Evolutionary conservation across 2,329 filamentous ascomycete genomes (phyloP).

Genomic region (Xylaria sp.): DNA sequence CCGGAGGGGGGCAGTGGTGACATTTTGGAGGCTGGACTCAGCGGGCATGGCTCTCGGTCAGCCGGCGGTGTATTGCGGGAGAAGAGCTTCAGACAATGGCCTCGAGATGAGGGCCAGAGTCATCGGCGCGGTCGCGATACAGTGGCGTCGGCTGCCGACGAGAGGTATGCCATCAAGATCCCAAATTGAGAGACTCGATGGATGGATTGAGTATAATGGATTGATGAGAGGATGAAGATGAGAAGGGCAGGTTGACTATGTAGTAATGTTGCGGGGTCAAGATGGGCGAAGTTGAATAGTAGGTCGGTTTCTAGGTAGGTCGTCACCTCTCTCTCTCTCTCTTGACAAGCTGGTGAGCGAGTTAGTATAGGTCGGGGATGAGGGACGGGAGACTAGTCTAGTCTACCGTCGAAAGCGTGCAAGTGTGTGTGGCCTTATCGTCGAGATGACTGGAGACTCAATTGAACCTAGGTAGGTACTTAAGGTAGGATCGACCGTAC

Average conservation of each 20-base stretch:
- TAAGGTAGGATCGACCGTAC: conserved; percentile 11
- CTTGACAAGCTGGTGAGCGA: neutral
- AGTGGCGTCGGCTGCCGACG: conserved; percentile 56
- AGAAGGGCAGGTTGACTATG: conserved; percentile 17
- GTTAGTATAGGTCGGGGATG: conserved; percentile 11
- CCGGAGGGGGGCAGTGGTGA: conserved; percentile 56
- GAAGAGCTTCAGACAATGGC: conserved; percentile 59
- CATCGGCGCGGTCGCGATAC: conserved; percentile 70
- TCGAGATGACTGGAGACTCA: conserved; percentile 6
- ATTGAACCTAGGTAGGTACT: no score
- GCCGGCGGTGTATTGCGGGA: conserved; percentile 52
- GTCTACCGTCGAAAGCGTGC: conserved; percentile 2
- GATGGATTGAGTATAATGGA: conserved; percentile 15
- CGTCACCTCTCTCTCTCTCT: neutral
- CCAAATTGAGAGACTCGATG: conserved; percentile 45
- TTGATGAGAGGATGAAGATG: conserved; percentile 18
- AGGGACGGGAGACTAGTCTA: conserved; percentile 8
- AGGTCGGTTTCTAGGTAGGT: conserved; percentile 11
- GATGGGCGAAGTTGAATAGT: conserved; percentile 31
- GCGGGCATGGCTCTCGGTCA: conserved; percentile 50
- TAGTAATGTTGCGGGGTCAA: conserved; percentile 37
- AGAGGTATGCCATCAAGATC: conserved; percentile 64
- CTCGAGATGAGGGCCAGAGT: conserved; percentile 62
- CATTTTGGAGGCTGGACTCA: conserved; percentile 54
- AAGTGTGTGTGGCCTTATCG: conserved; percentile 21